Conservation (phyloP, 1,284 basidiomycete genomes). For the Heterobasidion irregulare region DNA sequence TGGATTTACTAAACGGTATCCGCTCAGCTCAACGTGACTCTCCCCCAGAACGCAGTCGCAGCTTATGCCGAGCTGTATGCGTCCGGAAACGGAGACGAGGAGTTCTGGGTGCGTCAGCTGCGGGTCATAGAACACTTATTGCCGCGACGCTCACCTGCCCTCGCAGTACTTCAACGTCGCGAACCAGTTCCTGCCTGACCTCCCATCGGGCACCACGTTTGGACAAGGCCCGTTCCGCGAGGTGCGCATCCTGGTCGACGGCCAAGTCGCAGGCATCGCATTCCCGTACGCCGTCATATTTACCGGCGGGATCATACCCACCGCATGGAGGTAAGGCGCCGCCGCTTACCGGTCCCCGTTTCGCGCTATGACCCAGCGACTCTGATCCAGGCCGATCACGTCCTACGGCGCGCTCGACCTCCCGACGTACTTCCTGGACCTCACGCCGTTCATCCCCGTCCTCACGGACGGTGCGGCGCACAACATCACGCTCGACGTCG, state of each 20-base stretch:
- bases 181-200: conserved; percentile 44
- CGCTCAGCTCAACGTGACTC: conserved; percentile 52
- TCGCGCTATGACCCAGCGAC: not conserved
- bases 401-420: conserved; percentile 74
- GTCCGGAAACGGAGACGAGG: conserved; percentile 67
- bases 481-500: conserved; percentile 62
- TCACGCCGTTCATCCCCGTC: conserved; percentile 71
- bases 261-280: conserved; percentile 61
- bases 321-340: conserved; percentile 53
- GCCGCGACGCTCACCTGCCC: not conserved
- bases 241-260: conserved; percentile 71
- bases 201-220: conserved; percentile 46
- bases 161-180: conserved; percentile 66
- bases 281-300: conserved; percentile 44
- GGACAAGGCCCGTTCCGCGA: conserved; percentile 73
- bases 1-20: not conserved
- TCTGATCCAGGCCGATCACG: conserved; percentile 52
- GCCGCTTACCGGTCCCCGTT: not conserved
- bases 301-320: conserved; percentile 51
- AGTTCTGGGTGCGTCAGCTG: conserved; percentile 57
- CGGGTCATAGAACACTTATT: not conserved
- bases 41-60: conserved; percentile 60
- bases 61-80: conserved; percentile 67
- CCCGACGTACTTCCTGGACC: conserved; percentile 71
- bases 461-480: conserved; percentile 65